A percentile compares a stretch with the other conserved stretches of the same genome.
Conservation (phyloP, 176 grass and related monocot genomes). For the Oryza nivara region DNA sequence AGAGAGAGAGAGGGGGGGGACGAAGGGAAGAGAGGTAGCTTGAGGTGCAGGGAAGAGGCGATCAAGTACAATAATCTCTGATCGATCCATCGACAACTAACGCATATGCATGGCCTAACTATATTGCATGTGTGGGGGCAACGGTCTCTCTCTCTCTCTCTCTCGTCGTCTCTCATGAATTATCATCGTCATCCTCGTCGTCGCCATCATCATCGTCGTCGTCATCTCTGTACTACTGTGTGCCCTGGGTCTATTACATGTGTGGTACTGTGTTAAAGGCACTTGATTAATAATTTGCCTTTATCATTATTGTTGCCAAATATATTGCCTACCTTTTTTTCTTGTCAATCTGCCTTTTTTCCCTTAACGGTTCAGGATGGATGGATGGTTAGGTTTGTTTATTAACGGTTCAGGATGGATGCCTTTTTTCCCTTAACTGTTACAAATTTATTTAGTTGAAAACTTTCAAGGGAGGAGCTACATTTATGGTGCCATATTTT, state of each 20-base stretch:
- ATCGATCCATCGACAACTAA: slow-evolving; percentile 46
- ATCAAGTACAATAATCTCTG: slow-evolving; percentile 69
- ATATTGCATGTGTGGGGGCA: slow-evolving; percentile 38
- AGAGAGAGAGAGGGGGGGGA: too few relatives aligned
- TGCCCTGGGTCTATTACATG: too few relatives aligned
- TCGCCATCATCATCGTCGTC: too few relatives aligned
- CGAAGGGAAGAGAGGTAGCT: slow-evolving; percentile 48
- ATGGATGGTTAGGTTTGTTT: not conserved
- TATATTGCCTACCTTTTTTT: not conserved
- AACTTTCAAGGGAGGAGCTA: too few relatives aligned
- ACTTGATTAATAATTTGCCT: not conserved
- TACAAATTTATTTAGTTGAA: too few relatives aligned
- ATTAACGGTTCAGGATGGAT: not conserved
- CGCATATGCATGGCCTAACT: slow-evolving; percentile 12
- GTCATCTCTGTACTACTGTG: too few relatives aligned
- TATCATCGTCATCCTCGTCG: not conserved
- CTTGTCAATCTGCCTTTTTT: not conserved
- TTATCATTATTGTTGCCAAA: not conserved
- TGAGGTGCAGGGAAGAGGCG: slow-evolving; percentile 51
- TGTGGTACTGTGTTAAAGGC: not conserved
- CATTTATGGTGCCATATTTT: too few relatives aligned
- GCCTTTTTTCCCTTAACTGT: too few relatives aligned
- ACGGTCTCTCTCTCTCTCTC: too few relatives aligned
- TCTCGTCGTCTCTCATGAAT: slow-evolving; percentile 20
- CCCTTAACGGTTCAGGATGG: not conserved